A percentile compares a stretch with the other conserved stretches of the same genome.
These are phyloP conservation scores for Styphnolobium japonicum DNA, from an alignment of 306 rosid genomes.

Conservation along the genomic window DNA sequence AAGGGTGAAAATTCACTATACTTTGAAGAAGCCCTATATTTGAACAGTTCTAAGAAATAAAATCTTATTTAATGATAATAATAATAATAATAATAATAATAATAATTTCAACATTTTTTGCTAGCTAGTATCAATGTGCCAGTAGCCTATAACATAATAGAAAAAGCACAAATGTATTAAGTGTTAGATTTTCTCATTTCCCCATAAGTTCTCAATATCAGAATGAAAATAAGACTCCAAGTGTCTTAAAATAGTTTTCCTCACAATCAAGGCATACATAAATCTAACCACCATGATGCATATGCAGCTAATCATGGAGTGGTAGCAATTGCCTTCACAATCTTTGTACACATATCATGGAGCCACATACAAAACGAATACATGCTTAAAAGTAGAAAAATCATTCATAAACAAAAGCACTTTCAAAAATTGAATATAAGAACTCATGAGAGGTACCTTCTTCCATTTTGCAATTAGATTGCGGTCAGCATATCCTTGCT, in stretches of 20 bases:
- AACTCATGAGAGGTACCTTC: constrained; percentile 47
- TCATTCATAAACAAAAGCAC: background rate
- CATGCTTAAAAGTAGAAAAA: background rate
- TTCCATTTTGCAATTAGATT: constrained; percentile 76
- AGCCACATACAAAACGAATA: no score
- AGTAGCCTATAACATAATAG: background rate
- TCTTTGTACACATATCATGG: no score
- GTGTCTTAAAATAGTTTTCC: no score
- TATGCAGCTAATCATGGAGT: background rate
- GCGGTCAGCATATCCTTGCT: constrained; percentile 75
- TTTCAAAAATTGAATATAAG: background rate
- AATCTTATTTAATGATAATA: background rate
- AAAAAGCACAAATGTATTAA: background rate
- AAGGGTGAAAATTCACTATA: background rate
- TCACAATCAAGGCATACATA: background rate
- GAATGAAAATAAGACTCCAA: background rate
- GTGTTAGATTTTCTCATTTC: background rate
- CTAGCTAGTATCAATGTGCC: background rate
- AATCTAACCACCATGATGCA: no score
- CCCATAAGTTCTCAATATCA: background rate
- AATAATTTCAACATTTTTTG: background rate
- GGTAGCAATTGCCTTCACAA: no score
- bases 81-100: background rate
- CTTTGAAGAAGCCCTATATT: no score
- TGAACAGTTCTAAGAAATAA: background rate